Evolutionary conservation across 768 basidiomycete species (phyloP).

Genomic region (Lanmaoa pseudosensibilis): DNA sequence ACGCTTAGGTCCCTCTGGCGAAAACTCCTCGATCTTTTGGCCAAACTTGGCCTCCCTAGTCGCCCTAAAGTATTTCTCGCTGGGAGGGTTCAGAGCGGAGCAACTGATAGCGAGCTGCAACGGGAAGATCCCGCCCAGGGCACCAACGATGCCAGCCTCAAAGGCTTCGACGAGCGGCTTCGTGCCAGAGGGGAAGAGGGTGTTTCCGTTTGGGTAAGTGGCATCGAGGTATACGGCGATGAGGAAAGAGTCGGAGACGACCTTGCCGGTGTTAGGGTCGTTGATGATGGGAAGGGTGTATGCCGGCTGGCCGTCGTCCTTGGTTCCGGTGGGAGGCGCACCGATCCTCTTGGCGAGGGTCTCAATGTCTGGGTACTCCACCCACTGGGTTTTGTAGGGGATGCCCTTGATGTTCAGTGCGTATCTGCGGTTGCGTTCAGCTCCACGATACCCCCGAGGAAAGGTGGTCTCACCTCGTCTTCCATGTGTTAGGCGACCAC

Average conservation of each 20-base stretch:
- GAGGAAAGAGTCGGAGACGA: conserved; percentile 40
- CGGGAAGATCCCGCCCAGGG: conserved; percentile 10
- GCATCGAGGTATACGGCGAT: conserved; percentile 50
- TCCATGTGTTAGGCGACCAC: conserved; percentile 51
- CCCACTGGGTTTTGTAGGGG: conserved; percentile 43
- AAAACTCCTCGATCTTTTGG: conserved; percentile 37
- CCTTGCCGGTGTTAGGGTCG: conserved; percentile 37
- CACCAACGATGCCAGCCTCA: conserved; percentile 18
- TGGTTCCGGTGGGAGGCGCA: conserved; percentile 31
- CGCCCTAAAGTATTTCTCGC: conserved; percentile 34
- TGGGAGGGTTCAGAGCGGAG: conserved; percentile 25
- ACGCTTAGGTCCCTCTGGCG: conserved; percentile 30
- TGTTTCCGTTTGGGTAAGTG: conserved; percentile 38
- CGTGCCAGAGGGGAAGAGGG: conserved; percentile 43
- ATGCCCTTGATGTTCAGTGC: conserved; percentile 43
- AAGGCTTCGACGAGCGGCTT: conserved; percentile 43
- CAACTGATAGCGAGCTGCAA: conserved; percentile 16
- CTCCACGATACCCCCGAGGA: background rate
- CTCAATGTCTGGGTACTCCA: conserved; percentile 45
- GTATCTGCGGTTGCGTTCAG: conserved; percentile 24
- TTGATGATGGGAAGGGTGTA: conserved; percentile 46
- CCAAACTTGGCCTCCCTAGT: conserved; percentile 36
- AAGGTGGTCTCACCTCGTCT: conserved; percentile 36
- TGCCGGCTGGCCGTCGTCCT: conserved; percentile 30
- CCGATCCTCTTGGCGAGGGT: conserved; percentile 33